A percentile compares a stretch with the other conserved stretches of the same genome.
Evolutionary conservation across 2,329 filamentous ascomycete genomes (phyloP).

Genomic region (Talaromyces sp.): DNA sequence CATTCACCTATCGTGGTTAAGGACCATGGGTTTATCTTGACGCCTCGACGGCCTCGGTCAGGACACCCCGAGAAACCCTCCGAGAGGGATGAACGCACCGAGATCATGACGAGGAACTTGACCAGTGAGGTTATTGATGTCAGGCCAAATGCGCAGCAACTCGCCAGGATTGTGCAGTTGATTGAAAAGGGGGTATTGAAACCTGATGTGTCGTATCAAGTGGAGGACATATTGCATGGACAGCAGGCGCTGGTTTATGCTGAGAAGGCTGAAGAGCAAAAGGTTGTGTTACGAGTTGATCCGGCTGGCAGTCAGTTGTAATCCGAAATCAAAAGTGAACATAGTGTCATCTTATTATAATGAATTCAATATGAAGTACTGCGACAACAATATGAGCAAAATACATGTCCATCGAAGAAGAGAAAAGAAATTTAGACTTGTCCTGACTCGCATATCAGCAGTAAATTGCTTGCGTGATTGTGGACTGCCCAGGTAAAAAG

Average conservation of each 20-base stretch:
- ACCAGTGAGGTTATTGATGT: slow-evolving; percentile 37
- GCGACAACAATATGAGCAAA: slow-evolving; percentile 14
- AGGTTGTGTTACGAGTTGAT: slow-evolving; percentile 19
- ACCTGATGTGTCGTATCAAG: slow-evolving; percentile 29
- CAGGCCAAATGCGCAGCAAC: slow-evolving; percentile 32
- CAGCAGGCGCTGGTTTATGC: slow-evolving; percentile 31
- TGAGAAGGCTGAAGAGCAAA: slow-evolving; percentile 17
- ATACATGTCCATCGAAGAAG: slow-evolving; percentile 19
- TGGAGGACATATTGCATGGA: slow-evolving; percentile 35
- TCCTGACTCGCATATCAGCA: not conserved
- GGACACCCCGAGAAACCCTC: slow-evolving; percentile 15
- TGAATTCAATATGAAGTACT: slow-evolving; percentile 14
- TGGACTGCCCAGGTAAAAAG: not conserved
- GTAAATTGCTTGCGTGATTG: not conserved
- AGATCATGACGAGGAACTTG: slow-evolving; percentile 24
- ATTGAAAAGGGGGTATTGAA: slow-evolving; percentile 34
- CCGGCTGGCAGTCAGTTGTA: slow-evolving; percentile 11
- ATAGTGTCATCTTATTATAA: slow-evolving; percentile 12
- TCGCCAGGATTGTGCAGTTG: slow-evolving; percentile 34
- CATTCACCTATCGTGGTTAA: slow-evolving; percentile 33
- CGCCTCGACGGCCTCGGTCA: slow-evolving; percentile 17
- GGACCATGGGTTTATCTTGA: slow-evolving; percentile 34
- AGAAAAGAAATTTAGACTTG: slow-evolving; percentile 7
- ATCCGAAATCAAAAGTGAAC: slow-evolving; percentile 13
- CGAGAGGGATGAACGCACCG: slow-evolving; percentile 11